phyloP scores from a whole-genome alignment of 1,284 basidiomycete genomes.

The Austropuccinia psidii region DNA sequence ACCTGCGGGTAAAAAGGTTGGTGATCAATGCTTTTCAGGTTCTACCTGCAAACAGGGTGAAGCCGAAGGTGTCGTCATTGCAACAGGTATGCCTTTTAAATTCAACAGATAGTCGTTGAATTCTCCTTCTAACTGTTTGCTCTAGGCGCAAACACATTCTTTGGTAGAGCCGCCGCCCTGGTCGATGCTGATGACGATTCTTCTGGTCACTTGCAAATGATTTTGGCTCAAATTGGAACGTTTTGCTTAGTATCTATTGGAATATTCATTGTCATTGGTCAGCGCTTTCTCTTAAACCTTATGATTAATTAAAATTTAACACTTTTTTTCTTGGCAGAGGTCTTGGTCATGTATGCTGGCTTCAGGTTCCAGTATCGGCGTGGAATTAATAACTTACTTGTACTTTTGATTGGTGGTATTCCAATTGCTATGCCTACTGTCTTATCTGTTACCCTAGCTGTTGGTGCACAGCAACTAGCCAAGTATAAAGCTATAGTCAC shows the following conservation, averaged over 20 bases:
- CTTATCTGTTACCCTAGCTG: constrained; percentile 88
- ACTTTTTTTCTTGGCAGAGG: constrained; percentile 50
- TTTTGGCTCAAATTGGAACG: constrained; percentile 88
- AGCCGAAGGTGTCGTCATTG: constrained; percentile 92
- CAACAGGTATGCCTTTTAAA: constrained; percentile 58
- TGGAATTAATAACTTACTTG: constrained; percentile 91
- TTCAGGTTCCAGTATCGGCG: constrained; percentile 83
- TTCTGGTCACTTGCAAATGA: constrained; percentile 94
- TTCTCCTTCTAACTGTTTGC: background rate
- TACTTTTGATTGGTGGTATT: constrained; percentile 96
- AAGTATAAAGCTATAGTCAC: constrained; percentile 98
- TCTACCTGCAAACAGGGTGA: constrained; percentile 97
- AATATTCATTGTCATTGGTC: constrained; percentile 43
- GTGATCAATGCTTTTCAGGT: constrained; percentile 92
- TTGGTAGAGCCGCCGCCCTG: constrained; percentile 66
- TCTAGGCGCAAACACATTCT: constrained; percentile 53
- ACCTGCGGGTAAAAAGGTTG: constrained; percentile 78
- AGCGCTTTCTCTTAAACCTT: background rate
- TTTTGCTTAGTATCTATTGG: constrained; percentile 85
- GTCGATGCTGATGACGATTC: constrained; percentile 93
- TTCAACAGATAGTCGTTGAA: too few species aligned
- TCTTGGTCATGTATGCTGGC: constrained; percentile 75
- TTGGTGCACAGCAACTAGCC: constrained; percentile 93
- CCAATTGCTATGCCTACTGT: constrained; percentile 97
- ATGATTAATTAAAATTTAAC: background rate